A percentile compares a stretch with the other conserved stretches of the same genome.
Evolutionary conservation across 2,329 filamentous ascomycete genomes (phyloP).

Genomic region (Botrytis cinerea): DNA sequence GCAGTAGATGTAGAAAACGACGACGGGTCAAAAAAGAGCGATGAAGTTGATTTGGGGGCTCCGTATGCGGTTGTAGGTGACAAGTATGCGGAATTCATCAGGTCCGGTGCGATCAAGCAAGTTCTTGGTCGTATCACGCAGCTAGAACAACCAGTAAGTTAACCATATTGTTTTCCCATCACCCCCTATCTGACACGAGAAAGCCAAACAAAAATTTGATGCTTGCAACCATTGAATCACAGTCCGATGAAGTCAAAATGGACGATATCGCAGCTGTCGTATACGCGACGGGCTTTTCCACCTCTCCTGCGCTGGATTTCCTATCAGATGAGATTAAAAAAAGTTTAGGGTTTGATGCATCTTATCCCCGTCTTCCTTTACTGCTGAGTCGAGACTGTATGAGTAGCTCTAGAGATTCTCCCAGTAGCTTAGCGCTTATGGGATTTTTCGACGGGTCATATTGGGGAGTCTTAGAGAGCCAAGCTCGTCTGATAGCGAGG

Average conservation of each 20-base stretch:
- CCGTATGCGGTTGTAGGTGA: slow-evolving; percentile 34
- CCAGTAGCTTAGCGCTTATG: slow-evolving; percentile 17
- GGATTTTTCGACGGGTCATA: slow-evolving; percentile 20
- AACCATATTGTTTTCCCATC: background rate
- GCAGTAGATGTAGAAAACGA: background rate
- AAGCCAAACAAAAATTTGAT: background rate
- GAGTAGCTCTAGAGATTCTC: background rate
- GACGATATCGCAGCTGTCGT: slow-evolving; percentile 8
- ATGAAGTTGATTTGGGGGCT: background rate
- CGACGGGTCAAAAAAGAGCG: too few relatives aligned
- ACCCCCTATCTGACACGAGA: background rate
- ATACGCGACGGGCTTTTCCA: slow-evolving; percentile 9
- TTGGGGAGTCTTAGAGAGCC: slow-evolving; percentile 22
- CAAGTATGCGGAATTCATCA: slow-evolving; percentile 30
- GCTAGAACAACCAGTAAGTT: background rate
- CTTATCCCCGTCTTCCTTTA: slow-evolving; percentile 7
- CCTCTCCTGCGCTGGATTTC: slow-evolving; percentile 13
- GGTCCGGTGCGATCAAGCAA: slow-evolving; percentile 32
- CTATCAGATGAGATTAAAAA: background rate
- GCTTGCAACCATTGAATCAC: background rate
- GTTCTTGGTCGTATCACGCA: slow-evolving; percentile 23
- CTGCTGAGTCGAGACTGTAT: slow-evolving; percentile 4
- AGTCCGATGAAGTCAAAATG: background rate
- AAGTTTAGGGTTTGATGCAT: background rate
- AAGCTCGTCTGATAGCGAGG: slow-evolving; percentile 15